phyloP scores from a whole-genome alignment of 139 green algal species.

The Penium margaritaceum region DNA sequence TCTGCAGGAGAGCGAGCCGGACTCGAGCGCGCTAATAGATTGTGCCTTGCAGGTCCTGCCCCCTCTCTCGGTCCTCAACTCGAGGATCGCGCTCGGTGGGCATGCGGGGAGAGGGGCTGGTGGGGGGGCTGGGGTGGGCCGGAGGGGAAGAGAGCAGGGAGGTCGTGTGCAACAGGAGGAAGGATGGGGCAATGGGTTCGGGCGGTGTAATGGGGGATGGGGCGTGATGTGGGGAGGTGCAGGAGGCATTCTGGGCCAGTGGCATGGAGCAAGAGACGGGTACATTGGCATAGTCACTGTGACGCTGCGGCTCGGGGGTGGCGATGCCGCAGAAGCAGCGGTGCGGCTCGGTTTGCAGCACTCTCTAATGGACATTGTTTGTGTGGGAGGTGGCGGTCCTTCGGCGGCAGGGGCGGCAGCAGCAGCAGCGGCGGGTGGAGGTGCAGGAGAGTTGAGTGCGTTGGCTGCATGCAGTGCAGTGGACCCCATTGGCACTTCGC shows the following conservation, averaged over 20 bases:
- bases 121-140: too few species aligned
- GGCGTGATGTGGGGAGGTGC: conserved; percentile 16
- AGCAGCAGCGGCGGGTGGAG: not conserved
- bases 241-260: conserved; percentile 5
- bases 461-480: not conserved
- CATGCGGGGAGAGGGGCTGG: too few species aligned
- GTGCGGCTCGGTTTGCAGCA: not conserved
- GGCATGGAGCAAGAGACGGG: conserved; percentile 27
- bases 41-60: too few species aligned
- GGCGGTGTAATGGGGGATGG: conserved; percentile 19
- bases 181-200: too few species aligned
- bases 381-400: conserved; percentile 1
- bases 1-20: too few species aligned
- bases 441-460: too few species aligned
- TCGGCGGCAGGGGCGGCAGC: not conserved
- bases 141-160: too few species aligned
- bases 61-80: too few species aligned
- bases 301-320: conserved; percentile 8
- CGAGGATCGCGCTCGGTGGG: too few species aligned
- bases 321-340: not conserved
- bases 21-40: too few species aligned
- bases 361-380: conserved; percentile 9
- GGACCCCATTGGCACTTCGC: conserved; percentile 25
- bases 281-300: conserved; percentile 26
- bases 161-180: too few species aligned